Evolutionary conservation across 768 basidiomycete species (phyloP).

Genomic region (Suillus cothurnatus): DNA sequence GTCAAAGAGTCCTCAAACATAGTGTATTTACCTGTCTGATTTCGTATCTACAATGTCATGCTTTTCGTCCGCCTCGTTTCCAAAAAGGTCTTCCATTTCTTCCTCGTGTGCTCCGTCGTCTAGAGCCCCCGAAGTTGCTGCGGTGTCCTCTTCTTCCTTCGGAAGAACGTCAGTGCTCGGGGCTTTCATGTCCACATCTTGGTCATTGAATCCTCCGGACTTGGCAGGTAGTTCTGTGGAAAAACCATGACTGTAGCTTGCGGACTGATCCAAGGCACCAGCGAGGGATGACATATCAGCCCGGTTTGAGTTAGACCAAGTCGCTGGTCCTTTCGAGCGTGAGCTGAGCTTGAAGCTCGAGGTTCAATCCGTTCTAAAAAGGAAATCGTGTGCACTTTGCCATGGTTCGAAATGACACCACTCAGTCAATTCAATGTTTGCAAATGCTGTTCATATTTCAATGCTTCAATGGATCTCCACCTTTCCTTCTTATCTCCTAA

Average conservation of each 20-base stretch:
- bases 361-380: too few relatives aligned
- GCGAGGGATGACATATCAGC: slow-evolving; percentile 59
- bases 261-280: slow-evolving; percentile 50
- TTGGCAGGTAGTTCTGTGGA: slow-evolving; percentile 11
- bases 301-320: background rate
- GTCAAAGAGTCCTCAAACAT: slow-evolving; percentile 10
- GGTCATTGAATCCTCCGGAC: slow-evolving; percentile 17
- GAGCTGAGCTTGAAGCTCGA: too few relatives aligned
- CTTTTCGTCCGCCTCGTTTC: slow-evolving; percentile 59
- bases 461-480: background rate
- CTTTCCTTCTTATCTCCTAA: background rate
- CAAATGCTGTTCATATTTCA: too few relatives aligned
- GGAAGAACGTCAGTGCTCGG: slow-evolving; percentile 14
- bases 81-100: slow-evolving; percentile 80
- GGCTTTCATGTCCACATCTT: slow-evolving; percentile 48
- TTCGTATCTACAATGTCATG: slow-evolving; percentile 40
- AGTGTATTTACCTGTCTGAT: slow-evolving; percentile 45
- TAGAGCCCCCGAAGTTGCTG: slow-evolving; percentile 11
- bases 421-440: too few relatives aligned
- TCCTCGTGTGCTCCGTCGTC: slow-evolving; percentile 30
- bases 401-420: too few relatives aligned
- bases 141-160: slow-evolving; percentile 20
- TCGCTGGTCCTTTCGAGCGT: background rate
- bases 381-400: background rate
- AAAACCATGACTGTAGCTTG: slow-evolving; percentile 25